Evolutionary conservation across 164 flowering plant genomes (phyloP), one percentile per base, ranked within the genome.

Genomic region (Chimonanthus salicifolius): DNA sequence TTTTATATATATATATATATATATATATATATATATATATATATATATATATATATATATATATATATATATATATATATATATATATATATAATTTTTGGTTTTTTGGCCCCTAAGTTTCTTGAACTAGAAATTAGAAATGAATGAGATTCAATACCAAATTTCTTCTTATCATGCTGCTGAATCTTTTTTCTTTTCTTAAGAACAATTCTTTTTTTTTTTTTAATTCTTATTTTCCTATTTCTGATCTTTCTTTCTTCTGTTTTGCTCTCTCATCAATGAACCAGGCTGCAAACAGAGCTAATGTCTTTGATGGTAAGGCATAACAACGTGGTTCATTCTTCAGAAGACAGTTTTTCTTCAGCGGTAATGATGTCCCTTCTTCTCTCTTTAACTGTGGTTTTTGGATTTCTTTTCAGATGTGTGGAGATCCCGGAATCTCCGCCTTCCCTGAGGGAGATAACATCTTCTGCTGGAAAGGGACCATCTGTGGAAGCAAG

Each of bases 381-480:
- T 6, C 46, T 44, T n/a, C 3, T 74, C 2, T 65, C 44, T 4
- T 4, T 46, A 48, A 33, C 33, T 33, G 33, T 33, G 33, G 33
- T 33, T 33, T 33, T 33, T 33, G 33, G 33, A 33, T 33, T 33
- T 33, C 33, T 33, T 8, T 45, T 43, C 77, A 92, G 97, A 94
- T 90, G 94, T 79, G 89, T 80, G 97, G 98, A 13, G 97, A 86
- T 74, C 65, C 88, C 69, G 97, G 96, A 7, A 85, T 92, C 69
- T 89, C 97, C 43, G 97, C 95, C 2, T 92, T 94, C 72, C 99
- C 99, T 0, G 97, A 91, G 76, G 99, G 89, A 71, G 98, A 94
- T 79, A 94, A 92, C 86, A 91, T 94, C 71, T 90, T 94, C 78
- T 78, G 76, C 62, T 94, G 99, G 99, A 91, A 87, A 82, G 99